These are phyloP conservation scores for Xylaria sp. DNA, from an alignment of 2,329 filamentous ascomycete species.

Conservation along the genomic window DNA sequence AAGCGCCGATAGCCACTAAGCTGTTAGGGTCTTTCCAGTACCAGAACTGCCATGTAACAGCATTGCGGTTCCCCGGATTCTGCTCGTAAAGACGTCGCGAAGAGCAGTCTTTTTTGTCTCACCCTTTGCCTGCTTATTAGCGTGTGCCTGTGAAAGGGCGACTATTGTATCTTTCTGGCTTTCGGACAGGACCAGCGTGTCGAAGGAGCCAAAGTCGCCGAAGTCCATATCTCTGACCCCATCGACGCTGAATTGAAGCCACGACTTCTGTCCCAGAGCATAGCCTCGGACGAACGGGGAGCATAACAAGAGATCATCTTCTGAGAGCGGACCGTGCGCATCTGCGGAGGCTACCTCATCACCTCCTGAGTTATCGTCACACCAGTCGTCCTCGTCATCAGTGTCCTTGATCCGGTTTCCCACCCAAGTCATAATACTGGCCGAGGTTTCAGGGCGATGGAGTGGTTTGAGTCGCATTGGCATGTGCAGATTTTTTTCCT, in stretches of 20 bases:
- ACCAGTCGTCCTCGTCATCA: conserved; percentile 10
- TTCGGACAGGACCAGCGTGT: conserved; percentile 38
- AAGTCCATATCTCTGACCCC: conserved; percentile 48
- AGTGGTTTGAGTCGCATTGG: conserved; percentile 19
- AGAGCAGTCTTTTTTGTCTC: conserved; percentile 46
- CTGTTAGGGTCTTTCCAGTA: conserved; percentile 55
- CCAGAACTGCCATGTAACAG: conserved; percentile 53
- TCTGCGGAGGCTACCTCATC: neutral
- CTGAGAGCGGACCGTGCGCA: conserved; percentile 45
- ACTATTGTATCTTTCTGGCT: conserved; percentile 42
- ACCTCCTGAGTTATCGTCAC: conserved; percentile 14
- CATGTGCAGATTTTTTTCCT: neutral
- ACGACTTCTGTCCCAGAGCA: conserved; percentile 52
- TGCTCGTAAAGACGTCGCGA: conserved; percentile 52
- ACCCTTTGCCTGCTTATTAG: conserved; percentile 50
- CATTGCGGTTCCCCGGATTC: conserved; percentile 52
- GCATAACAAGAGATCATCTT: conserved; percentile 52
- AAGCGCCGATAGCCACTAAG: conserved; percentile 54
- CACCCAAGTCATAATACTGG: neutral
- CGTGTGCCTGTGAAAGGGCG: conserved; percentile 52
- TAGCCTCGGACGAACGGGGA: conserved; percentile 53
- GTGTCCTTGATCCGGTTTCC: neutral
- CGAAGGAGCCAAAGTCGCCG: conserved; percentile 51
- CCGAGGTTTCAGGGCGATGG: neutral
- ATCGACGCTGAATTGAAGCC: conserved; percentile 47